These are phyloP conservation scores for Dothistroma pini DNA, from an alignment of 2,329 filamentous ascomycete genomes.

Conservation along the genomic window DNA sequence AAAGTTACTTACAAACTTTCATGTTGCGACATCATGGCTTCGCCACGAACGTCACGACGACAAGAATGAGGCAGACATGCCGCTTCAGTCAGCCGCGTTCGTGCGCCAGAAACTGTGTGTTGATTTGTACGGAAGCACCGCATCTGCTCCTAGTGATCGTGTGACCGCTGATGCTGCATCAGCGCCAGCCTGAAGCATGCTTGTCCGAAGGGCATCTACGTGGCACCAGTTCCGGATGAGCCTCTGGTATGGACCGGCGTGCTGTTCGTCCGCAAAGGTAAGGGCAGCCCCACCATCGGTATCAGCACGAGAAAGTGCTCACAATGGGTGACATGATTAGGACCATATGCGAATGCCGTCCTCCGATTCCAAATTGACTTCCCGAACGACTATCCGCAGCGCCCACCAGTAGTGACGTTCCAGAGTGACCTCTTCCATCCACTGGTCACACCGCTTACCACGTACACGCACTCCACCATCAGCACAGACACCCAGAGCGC, in stretches of 20 bases:
- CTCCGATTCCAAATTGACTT: slow-evolving; percentile 90
- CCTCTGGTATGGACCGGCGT: slow-evolving; percentile 84
- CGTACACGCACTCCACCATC: slow-evolving; percentile 84
- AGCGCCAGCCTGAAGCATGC: slow-evolving; percentile 48
- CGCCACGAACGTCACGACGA: background rate
- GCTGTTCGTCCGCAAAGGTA: slow-evolving; percentile 85
- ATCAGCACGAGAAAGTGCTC: slow-evolving; percentile 5
- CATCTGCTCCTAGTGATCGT: slow-evolving; percentile 1
- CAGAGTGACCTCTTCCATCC: slow-evolving; percentile 93
- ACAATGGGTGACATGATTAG: slow-evolving; percentile 45
- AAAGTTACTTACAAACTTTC: background rate
- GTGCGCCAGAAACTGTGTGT: slow-evolving; percentile 72
- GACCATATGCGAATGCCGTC: slow-evolving; percentile 82
- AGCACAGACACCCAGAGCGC: slow-evolving; percentile 76
- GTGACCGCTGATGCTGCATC: slow-evolving; percentile 13
- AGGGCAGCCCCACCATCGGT: background rate
- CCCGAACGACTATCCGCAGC: slow-evolving; percentile 70
- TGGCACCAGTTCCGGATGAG: slow-evolving; percentile 77
- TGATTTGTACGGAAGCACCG: slow-evolving; percentile 54
- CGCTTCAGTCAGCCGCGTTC: slow-evolving; percentile 39
- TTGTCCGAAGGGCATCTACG: slow-evolving; percentile 81
- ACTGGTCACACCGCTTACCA: slow-evolving; percentile 86
- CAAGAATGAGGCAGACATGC: slow-evolving; percentile 15
- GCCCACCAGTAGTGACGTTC: slow-evolving; percentile 83
- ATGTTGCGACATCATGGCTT: background rate